Evolutionary conservation across 1,284 basidiomycete genomes (phyloP).

Genomic region (Boletus semigastroideus): DNA sequence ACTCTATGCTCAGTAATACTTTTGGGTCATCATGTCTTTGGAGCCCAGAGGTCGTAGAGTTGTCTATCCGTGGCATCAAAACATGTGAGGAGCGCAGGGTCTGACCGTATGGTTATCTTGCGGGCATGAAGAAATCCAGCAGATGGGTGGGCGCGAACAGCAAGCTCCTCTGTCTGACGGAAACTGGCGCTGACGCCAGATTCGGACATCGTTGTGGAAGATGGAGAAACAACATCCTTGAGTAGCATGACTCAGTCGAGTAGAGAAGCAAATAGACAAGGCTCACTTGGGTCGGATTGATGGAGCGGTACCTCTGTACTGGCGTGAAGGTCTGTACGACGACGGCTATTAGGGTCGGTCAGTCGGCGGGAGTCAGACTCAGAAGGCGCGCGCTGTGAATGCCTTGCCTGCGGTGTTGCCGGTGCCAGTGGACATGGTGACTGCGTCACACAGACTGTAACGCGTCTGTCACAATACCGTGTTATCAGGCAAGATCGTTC

Average conservation of each 20-base stretch:
- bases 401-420: conserved; percentile 16
- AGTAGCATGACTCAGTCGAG: not conserved
- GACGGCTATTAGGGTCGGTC: conserved; percentile 1
- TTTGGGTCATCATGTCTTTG: conserved; percentile 33
- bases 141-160: conserved; percentile 26
- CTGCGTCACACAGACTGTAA: conserved; percentile 32
- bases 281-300: conserved; percentile 17
- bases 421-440: conserved; percentile 21
- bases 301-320: conserved; percentile 10
- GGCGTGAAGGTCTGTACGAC: conserved; percentile 14
- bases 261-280: not conserved
- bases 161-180: conserved; percentile 18
- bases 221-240: conserved; percentile 28
- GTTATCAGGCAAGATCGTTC: conserved; percentile 10
- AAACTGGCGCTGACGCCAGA: conserved; percentile 24
- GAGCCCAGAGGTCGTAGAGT: conserved; percentile 72
- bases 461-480: conserved; percentile 28
- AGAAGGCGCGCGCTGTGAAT: not conserved
- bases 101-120: conserved; percentile 53
- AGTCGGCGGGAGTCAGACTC: not conserved
- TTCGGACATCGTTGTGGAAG: conserved; percentile 36
- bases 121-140: conserved; percentile 33
- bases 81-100: conserved; percentile 63
- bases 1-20: not conserved
- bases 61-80: conserved; percentile 73